These are phyloP conservation scores for Corylus americana DNA, from an alignment of 306 rosid species.

Conservation along the genomic window DNA sequence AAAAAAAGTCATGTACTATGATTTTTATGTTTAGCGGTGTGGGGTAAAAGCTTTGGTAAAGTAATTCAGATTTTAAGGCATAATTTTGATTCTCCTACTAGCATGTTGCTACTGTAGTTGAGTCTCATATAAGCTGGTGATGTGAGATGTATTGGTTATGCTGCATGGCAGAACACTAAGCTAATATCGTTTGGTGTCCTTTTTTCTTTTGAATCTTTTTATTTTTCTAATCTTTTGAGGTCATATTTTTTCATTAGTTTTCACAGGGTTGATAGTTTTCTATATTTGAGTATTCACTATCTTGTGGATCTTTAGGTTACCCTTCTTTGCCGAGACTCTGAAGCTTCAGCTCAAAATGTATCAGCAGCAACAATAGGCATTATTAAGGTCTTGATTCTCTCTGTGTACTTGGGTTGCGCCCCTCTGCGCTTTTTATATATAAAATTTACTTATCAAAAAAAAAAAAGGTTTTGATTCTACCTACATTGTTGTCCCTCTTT, in stretches of 20 bases:
- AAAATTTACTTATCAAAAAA: too few species aligned
- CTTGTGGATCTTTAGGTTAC: constrained; percentile 58
- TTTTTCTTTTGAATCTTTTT: neutral
- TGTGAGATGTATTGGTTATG: neutral
- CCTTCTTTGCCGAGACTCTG: constrained; percentile 79
- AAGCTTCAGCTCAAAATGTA: constrained; percentile 55
- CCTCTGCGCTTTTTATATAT: too few species aligned
- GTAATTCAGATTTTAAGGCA: neutral
- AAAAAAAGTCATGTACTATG: too few species aligned
- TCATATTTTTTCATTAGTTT: constrained; percentile 15
- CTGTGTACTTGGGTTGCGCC: too few species aligned
- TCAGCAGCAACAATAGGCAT: constrained; percentile 84
- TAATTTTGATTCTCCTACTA: neutral
- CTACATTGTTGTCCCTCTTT: constrained; percentile 1
- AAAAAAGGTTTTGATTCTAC: constrained; percentile 57
- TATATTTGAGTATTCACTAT: constrained; percentile 30
- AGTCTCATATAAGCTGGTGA: neutral
- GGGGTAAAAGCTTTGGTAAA: neutral
- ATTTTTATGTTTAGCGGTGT: neutral
- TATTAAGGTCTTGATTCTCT: constrained; percentile 67
- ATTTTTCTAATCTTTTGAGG: neutral
- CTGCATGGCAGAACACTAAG: neutral
- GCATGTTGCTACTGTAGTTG: neutral
- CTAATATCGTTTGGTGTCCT: neutral
- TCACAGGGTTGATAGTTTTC: constrained; percentile 6